These are phyloP conservation scores for Parastagonospora avenae DNA, from an alignment of 2,329 filamentous ascomycete genomes.

Conservation along the genomic window DNA sequence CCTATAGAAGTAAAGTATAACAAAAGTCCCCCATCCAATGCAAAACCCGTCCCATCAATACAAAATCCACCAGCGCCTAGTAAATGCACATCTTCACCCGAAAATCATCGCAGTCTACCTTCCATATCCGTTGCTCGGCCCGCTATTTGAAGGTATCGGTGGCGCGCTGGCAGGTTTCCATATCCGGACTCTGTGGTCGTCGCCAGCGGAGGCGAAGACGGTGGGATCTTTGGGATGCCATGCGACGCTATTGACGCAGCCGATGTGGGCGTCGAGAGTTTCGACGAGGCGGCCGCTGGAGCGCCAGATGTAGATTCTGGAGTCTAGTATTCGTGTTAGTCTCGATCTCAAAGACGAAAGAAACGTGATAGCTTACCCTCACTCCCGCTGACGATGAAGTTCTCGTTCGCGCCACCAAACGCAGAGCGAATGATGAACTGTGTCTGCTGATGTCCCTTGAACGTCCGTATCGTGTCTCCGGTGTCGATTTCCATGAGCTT, in stretches of 20 bases:
- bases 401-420: slow-evolving; percentile 90
- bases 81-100: too few relatives aligned
- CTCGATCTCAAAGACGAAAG: neutral
- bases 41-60: too few relatives aligned
- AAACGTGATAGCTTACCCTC: slow-evolving; percentile 66
- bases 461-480: slow-evolving; percentile 73
- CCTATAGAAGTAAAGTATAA: too few relatives aligned
- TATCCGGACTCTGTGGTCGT: slow-evolving; percentile 86
- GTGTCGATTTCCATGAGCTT: slow-evolving; percentile 78
- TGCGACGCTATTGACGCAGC: slow-evolving; percentile 82
- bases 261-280: slow-evolving; percentile 74
- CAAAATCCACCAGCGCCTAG: too few relatives aligned
- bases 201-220: slow-evolving; percentile 89
- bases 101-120: slow-evolving; percentile 12
- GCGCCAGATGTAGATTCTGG: slow-evolving; percentile 85
- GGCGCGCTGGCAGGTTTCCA: slow-evolving; percentile 50
- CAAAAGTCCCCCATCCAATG: too few relatives aligned
- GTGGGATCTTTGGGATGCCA: slow-evolving; percentile 86
- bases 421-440: slow-evolving; percentile 79
- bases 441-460: slow-evolving; percentile 75
- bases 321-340: slow-evolving; percentile 53
- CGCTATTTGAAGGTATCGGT: slow-evolving; percentile 8
- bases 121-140: slow-evolving; percentile 26
- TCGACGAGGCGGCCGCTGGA: slow-evolving; percentile 79
- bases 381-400: slow-evolving; percentile 88